Conservation (phyloP, 2,329 filamentous ascomycete species). For the Aspergillus chevalieri region DNA sequence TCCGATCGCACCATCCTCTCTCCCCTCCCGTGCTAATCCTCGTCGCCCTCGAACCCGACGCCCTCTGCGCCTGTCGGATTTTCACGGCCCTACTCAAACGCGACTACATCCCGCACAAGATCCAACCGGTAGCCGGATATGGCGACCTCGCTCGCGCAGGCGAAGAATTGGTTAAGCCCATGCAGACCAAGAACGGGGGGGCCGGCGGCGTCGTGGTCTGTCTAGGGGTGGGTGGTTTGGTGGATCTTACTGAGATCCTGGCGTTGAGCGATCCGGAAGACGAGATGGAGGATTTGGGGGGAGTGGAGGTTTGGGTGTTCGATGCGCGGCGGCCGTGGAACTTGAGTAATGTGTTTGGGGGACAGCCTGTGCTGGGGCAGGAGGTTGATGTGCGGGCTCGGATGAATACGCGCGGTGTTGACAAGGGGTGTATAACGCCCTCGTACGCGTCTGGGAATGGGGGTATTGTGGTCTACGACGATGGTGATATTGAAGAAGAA, state of each 20-base stretch:
- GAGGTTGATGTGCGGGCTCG: slow-evolving; percentile 34
- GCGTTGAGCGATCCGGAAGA: slow-evolving; percentile 67
- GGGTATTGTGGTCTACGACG: slow-evolving; percentile 89
- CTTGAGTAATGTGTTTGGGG: slow-evolving; percentile 84
- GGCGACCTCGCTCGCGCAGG: slow-evolving; percentile 77
- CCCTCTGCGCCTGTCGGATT: slow-evolving; percentile 90
- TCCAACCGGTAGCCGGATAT: slow-evolving; percentile 90
- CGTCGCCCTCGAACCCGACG: slow-evolving; percentile 88
- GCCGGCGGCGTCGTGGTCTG: slow-evolving; percentile 86
- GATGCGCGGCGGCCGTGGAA: slow-evolving; percentile 94
- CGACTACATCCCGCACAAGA: slow-evolving; percentile 97
- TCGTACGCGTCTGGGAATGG: slow-evolving; percentile 72
- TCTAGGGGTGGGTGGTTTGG: slow-evolving; percentile 83
- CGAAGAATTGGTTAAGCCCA: slow-evolving; percentile 69
- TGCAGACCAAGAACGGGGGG: slow-evolving; percentile 80
- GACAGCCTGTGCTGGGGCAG: slow-evolving; percentile 52
- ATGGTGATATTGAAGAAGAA: slow-evolving; percentile 88
- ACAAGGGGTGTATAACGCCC: slow-evolving; percentile 64
- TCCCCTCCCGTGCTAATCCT: slow-evolving; percentile 88
- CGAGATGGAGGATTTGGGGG: slow-evolving; percentile 59
- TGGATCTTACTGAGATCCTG: slow-evolving; percentile 75
- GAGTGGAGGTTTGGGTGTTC: slow-evolving; percentile 92
- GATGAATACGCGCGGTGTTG: slow-evolving; percentile 59
- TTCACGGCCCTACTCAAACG: slow-evolving; percentile 88
- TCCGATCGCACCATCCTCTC: slow-evolving; percentile 78